A percentile compares a stretch with the other conserved stretches of the same genome.
Evolutionary conservation across 129 eudicot genomes (phyloP).

Genomic region (Dittrichia graveolens): DNA sequence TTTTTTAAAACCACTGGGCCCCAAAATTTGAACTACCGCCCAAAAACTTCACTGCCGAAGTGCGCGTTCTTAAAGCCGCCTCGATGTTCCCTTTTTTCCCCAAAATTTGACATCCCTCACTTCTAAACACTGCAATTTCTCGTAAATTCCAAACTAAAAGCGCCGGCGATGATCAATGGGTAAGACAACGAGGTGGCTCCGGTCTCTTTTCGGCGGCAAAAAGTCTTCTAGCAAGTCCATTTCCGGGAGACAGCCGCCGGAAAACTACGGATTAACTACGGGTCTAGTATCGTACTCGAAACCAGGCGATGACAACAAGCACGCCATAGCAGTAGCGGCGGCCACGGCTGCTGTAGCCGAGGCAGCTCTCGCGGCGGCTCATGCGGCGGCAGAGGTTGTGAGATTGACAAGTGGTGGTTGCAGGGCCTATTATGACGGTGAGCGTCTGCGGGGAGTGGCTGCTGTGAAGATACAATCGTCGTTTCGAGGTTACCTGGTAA

Average conservation of each 20-base stretch:
- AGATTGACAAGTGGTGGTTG: slow-evolving; percentile 62
- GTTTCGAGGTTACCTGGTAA: slow-evolving; percentile 88
- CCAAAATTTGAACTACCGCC: slow-evolving; percentile 56
- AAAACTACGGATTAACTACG: slow-evolving; percentile 15
- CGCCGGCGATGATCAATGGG: slow-evolving; percentile 56
- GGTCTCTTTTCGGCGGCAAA: slow-evolving; percentile 52
- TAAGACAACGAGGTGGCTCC: slow-evolving; percentile 59
- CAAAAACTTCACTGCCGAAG: slow-evolving; percentile 26
- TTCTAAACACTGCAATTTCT: not conserved
- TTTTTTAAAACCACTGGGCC: slow-evolving; percentile 29
- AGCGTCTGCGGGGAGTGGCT: slow-evolving; percentile 49
- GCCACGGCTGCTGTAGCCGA: slow-evolving; percentile 98
- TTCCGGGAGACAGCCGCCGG: slow-evolving; percentile 13
- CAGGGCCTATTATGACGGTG: slow-evolving; percentile 36
- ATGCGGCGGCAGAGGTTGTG: slow-evolving; percentile 96
- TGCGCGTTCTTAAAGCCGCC: slow-evolving; percentile 25
- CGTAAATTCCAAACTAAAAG: not conserved
- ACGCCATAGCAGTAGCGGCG: slow-evolving; percentile 95
- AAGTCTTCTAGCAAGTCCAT: slow-evolving; percentile 30
- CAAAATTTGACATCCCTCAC: slow-evolving; percentile 5
- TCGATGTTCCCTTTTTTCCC: not conserved
- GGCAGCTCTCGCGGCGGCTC: slow-evolving; percentile 97
- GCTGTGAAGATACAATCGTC: slow-evolving; percentile 91
- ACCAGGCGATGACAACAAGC: slow-evolving; percentile 65
- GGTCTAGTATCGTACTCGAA: slow-evolving; percentile 10